These are phyloP conservation scores for Lipomyces mesembrius DNA, from an alignment of 805 yeast species.

Conservation along the genomic window DNA sequence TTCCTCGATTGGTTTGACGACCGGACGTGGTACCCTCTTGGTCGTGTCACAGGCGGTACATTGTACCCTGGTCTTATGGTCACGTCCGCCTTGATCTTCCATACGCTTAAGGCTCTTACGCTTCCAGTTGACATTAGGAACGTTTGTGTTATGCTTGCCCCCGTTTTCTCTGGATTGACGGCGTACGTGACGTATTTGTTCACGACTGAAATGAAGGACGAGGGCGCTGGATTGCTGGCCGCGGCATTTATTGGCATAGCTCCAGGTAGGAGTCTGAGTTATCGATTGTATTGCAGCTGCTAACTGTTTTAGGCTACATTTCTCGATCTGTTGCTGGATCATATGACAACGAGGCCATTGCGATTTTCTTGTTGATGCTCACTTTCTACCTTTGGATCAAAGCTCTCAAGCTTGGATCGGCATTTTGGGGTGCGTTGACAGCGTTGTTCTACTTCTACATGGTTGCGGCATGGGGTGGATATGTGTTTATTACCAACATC, in stretches of 20 bases:
- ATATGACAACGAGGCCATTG: conserved; percentile 98
- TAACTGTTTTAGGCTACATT: conserved; percentile 57
- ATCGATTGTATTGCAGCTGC: background rate
- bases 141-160: conserved; percentile 94
- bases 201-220: conserved; percentile 86
- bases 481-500: conserved; percentile 96
- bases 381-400: conserved; percentile 96
- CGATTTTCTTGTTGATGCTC: conserved; percentile 92
- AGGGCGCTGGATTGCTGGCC: conserved; percentile 86
- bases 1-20: conserved; percentile 98
- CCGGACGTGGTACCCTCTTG: conserved; percentile 98
- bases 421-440: conserved; percentile 78
- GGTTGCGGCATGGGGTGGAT: conserved; percentile 99
- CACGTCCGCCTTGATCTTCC: conserved; percentile 90
- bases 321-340: conserved; percentile 99
- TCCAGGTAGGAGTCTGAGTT: conserved; percentile 61
- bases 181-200: conserved; percentile 87
- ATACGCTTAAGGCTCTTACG: conserved; percentile 62
- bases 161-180: conserved; percentile 92
- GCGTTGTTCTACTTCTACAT: conserved; percentile 93
- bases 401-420: conserved; percentile 87
- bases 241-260: conserved; percentile 97
- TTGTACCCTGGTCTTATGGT: conserved; percentile 98
- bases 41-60: conserved; percentile 99
- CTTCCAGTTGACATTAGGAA: conserved; percentile 93